Evolutionary conservation across 2,329 filamentous ascomycete species (phyloP), one percentile per base, ranked within the genome.

Genomic region (Exophiala bonariae): DNA sequence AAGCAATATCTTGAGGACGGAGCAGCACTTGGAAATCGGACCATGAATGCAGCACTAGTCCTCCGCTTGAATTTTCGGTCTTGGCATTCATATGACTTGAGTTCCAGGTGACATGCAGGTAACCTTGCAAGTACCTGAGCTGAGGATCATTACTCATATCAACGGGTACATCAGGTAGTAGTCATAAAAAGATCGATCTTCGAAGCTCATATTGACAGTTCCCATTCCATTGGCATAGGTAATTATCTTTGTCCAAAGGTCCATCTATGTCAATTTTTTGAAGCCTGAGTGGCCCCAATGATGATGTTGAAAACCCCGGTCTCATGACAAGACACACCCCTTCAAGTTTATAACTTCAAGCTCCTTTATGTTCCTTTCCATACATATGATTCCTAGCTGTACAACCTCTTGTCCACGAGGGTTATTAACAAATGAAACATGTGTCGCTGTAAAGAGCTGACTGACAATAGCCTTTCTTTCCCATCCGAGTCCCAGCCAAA

Each of bases 381-480:
- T 48, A 54, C 43, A 53, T 57, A 39, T 46, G 40, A 49, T 44
- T 28, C 46, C 43, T 57, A 57, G 46, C 54, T 57, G 49, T 57
- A 57, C 54, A 57, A 36, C 38, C 36, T 54, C 44, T 38, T n/a
- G n/a, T n/a, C 44, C 39, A 20, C 31, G 36, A 46, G 45, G 43
- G 26, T 36, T 37, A 44, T 51, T 53, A 53, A 57, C 51, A 57
- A 52, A 57, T 50, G 52, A 54, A 54, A 53, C 42, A 37, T 20
- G 38, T 50, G 43, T 52, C 49, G 49, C 45, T 54, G 54, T 54
- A 35, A 40, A 18, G 44, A 56, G 50, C 50, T 48, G 50, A 47
- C 50, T 48, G 50, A 47, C 50, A 44, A 47, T 49, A 42, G 45
- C 45, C 34, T 49, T 40, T 14, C 36, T 28, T 34, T n/a, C n/a